Evolutionary conservation across 192 early-diverging fungal genomes (phyloP), one percentile per base, ranked within the genome.

Genomic region (Coemansia sp.): DNA sequence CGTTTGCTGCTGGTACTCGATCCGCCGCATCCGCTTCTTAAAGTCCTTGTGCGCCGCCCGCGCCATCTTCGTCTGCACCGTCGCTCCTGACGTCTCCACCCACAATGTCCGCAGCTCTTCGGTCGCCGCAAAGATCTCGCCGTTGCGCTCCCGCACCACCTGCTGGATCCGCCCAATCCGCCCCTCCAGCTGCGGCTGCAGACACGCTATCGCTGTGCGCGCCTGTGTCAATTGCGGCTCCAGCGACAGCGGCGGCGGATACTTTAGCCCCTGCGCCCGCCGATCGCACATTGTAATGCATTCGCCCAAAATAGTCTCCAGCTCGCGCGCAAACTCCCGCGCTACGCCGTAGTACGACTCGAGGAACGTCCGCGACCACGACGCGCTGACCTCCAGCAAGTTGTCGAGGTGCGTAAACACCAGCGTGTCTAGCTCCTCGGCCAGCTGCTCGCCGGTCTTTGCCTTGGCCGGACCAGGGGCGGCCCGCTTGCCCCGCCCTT

Each of bases 31-130:
- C 21, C 78, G 65, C 58, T 88, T 85, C n/a, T 82, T 76, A 57
- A 90, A 87, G 19, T 91, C 90, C 68, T 88, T 90, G 57, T 90
- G 80, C 22, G 70, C 75, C 0, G 85, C 77, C 34, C 83, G 85
- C 21, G 87, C 88, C 21, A 87, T 72, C 63, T 86, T 70, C 8
- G 83, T 69, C 40, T 72, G 65, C 34, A 81, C 74, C 5, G 85
- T 87, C 12, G 72, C 57, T n/a, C 83, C 82, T 0, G 84, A 84
- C 23, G 85, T 74, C 56, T 74, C 69, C 19, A 42, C 56, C 81
- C 81, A 83, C 34, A 42, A 1, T 1, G 37, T 38, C 22, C 80
- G 68, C 19, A 81, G 25, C 3, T 71, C 75, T 34, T 73, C 72
- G 0, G 84, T 63, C 20, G 61, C 66, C 5, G 57, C 47, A 44